phyloP scores from a whole-genome alignment of 2,329 filamentous ascomycete species.

The Talaromyces sp. region DNA sequence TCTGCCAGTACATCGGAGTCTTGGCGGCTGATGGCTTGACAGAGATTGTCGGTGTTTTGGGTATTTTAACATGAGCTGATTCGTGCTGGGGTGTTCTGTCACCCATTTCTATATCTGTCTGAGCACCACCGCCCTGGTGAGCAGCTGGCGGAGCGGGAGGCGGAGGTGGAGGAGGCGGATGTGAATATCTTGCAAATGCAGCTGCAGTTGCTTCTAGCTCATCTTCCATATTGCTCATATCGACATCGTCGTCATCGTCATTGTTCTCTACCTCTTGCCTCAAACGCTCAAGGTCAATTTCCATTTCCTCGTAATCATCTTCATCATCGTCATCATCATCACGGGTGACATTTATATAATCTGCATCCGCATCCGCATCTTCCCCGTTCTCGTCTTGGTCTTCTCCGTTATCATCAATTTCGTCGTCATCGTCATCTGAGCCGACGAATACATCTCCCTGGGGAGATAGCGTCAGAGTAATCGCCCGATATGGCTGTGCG shows the following conservation, averaged over 20 bases:
- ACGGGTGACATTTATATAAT: conserved; percentile 15
- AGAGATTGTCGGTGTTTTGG: conserved; percentile 66
- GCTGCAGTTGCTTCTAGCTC: conserved; percentile 72
- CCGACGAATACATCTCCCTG: conserved; percentile 41
- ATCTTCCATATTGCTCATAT: conserved; percentile 54
- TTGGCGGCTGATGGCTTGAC: conserved; percentile 40
- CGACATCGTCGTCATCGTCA: conserved; percentile 44
- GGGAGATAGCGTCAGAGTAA: conserved; percentile 38
- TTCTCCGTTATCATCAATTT: conserved; percentile 42
- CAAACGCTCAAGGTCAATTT: conserved; percentile 19
- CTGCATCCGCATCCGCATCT: conserved; percentile 15
- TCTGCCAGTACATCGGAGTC: conserved; percentile 75
- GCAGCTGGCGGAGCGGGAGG: conserved; percentile 4
- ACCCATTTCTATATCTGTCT: conserved; percentile 15
- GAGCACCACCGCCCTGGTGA: conserved; percentile 15
- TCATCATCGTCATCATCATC: conserved; percentile 40
- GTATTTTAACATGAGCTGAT: conserved; percentile 57
- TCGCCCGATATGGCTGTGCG: conserved; percentile 29
- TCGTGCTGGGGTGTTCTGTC: conserved; percentile 17
- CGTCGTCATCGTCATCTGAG: conserved; percentile 43
- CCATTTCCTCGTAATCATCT: conserved; percentile 41
- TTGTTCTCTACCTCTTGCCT: conserved; percentile 28
- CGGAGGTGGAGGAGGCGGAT: conserved; percentile 58
- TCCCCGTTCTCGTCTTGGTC: conserved; percentile 18
- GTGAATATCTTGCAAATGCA: conserved; percentile 70